Conservation (phyloP, 371 early-diverging fungal species). For the Batkoa obscura region DNA sequence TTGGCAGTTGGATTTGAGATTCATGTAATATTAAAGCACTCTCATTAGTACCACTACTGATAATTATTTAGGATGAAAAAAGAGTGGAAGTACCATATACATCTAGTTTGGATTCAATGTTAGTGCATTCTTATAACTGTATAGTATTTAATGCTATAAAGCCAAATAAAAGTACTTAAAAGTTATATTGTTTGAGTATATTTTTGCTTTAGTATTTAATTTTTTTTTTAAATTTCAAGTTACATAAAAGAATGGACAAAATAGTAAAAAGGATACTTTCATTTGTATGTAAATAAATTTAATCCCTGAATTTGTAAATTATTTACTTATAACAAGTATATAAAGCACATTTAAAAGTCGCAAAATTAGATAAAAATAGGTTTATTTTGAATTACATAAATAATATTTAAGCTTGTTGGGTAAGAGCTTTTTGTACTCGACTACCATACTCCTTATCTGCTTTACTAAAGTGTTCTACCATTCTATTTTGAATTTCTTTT, state of each 20-base stretch:
- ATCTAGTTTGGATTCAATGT: background rate
- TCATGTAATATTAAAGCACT: background rate
- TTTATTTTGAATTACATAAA: too few relatives aligned
- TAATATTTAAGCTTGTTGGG: background rate
- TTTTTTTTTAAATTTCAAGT: too few relatives aligned
- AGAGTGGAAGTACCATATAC: background rate
- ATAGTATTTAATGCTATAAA: background rate
- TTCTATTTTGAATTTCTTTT: constrained; percentile 29
- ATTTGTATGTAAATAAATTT: too few relatives aligned
- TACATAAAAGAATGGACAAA: too few relatives aligned
- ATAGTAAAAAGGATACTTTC: too few relatives aligned
- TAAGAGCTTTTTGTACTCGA: constrained; percentile 27
- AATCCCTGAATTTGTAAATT: too few relatives aligned
- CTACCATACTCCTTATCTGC: constrained; percentile 34
- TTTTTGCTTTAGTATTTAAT: too few relatives aligned
- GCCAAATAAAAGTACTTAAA: background rate
- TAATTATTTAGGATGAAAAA: background rate
- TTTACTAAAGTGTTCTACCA: constrained; percentile 29
- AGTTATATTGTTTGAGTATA: too few relatives aligned
- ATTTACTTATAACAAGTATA: too few relatives aligned
- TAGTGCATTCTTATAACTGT: background rate
- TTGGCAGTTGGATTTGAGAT: background rate
- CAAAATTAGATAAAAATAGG: too few relatives aligned
- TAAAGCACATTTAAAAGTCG: too few relatives aligned
- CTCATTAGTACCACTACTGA: background rate